Evolutionary conservation across 257 asterid genomes (phyloP).

Genomic region (Fraxinus americana): DNA sequence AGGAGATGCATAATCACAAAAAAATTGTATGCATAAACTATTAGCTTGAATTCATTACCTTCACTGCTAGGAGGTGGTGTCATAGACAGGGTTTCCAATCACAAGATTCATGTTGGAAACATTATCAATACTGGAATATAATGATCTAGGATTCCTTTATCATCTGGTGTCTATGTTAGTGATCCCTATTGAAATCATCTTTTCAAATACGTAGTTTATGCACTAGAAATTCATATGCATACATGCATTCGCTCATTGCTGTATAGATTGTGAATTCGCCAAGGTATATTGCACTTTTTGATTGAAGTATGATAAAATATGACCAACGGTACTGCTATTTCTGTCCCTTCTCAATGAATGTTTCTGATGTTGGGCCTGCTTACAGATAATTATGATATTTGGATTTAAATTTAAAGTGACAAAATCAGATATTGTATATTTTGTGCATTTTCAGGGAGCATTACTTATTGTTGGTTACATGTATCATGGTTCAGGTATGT

Average conservation of each 20-base stretch:
- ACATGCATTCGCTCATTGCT: not conserved
- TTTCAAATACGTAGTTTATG: too few species aligned
- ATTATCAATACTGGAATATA: not conserved
- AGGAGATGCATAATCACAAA: not conserved
- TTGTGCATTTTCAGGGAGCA: conserved; percentile 19
- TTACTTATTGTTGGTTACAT: conserved; percentile 11
- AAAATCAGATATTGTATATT: not conserved
- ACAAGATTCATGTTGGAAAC: not conserved
- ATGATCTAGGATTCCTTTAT: not conserved
- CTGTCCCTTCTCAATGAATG: not conserved
- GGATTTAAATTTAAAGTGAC: not conserved
- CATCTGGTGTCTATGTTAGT: not conserved
- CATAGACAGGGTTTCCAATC: not conserved
- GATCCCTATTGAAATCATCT: not conserved
- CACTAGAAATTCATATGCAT: not conserved
- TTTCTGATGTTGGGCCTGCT: not conserved
- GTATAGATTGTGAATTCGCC: not conserved
- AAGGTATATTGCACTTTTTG: not conserved
- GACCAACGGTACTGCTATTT: not conserved
- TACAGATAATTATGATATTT: not conserved
- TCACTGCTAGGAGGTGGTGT: not conserved
- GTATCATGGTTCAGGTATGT: conserved; percentile 13
- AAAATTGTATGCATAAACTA: not conserved
- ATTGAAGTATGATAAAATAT: not conserved
- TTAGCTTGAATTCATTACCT: not conserved